Percentiles rank a stretch among this genome's conserved stretches.
These are phyloP conservation scores for Pichia occidentalis DNA, from an alignment of 805 yeast species.

Conservation along the genomic window DNA sequence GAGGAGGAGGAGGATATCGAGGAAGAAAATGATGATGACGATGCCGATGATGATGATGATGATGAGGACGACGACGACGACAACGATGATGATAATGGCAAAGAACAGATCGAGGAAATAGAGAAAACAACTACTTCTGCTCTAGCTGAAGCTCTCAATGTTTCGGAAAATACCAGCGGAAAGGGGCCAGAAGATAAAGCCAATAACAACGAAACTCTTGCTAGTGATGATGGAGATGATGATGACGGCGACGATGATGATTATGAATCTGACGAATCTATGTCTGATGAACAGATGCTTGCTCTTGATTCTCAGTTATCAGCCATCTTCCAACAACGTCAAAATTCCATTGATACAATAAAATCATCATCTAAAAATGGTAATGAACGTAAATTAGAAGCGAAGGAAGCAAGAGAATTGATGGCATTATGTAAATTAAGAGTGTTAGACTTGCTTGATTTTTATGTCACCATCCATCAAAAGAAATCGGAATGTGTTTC, in stretches of 20 bases:
- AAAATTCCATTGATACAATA: conserved; percentile 48
- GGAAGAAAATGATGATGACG: conserved; percentile 31
- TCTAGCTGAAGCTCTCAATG: conserved; percentile 64
- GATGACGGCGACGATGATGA: conserved; percentile 43
- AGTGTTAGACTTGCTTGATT: conserved; percentile 69
- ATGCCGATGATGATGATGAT: conserved; percentile 23
- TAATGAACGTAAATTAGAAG: conserved; percentile 63
- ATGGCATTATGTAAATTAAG: conserved; percentile 74
- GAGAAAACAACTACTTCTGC: conserved; percentile 50
- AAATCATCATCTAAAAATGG: conserved; percentile 41
- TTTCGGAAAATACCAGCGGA: conserved; percentile 35
- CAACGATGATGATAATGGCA: conserved; percentile 33
- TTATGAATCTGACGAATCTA: conserved; percentile 62
- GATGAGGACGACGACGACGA: conserved; percentile 39
- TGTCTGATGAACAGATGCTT: conserved; percentile 97
- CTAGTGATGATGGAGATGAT: conserved; percentile 30
- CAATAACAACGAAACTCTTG: conserved; percentile 23
- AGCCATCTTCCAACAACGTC: conserved; percentile 76
- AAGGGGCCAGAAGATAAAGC: conserved; percentile 28
- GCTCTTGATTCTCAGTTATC: conserved; percentile 83
- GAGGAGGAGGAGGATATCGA: conserved; percentile 30
- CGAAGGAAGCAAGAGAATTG: conserved; percentile 70
- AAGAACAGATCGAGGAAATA: conserved; percentile 31
- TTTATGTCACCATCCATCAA: conserved; percentile 44
- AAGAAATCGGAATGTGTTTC: conserved; percentile 35